phyloP scores from a whole-genome alignment of 2,329 filamentous ascomycete genomes.

The Colletotrichum lini region DNA sequence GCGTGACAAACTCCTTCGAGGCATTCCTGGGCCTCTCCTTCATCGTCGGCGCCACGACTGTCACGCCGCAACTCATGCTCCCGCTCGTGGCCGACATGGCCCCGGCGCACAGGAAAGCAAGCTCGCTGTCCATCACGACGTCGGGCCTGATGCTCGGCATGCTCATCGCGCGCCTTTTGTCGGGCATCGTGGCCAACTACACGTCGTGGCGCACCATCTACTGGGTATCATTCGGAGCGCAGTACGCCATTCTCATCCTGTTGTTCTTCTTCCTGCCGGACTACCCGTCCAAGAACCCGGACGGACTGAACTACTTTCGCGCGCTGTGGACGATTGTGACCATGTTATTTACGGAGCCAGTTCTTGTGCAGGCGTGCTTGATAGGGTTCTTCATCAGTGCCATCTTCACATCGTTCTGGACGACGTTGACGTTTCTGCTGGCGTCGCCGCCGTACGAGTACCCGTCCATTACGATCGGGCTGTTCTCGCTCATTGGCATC shows the following conservation, averaged over 20 bases:
- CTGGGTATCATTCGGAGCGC: conserved; percentile 81
- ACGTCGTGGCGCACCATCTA: conserved; percentile 84
- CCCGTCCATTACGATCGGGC: conserved; percentile 76
- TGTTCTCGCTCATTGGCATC: conserved; percentile 85
- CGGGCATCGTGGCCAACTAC: conserved; percentile 81
- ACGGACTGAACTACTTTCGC: conserved; percentile 74
- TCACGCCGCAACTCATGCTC: conserved; percentile 85
- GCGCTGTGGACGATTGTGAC: conserved; percentile 76
- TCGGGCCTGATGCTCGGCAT: conserved; percentile 83
- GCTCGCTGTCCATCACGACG: conserved; percentile 80
- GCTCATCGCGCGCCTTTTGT: conserved; percentile 81
- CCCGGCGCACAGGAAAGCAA: conserved; percentile 76
- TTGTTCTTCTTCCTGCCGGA: conserved; percentile 85
- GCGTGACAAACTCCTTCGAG: conserved; percentile 74
- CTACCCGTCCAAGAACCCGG: conserved; percentile 81
- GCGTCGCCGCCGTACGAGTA: conserved; percentile 79
- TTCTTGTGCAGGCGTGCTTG: conserved; percentile 78
- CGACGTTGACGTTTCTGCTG: conserved; percentile 84
- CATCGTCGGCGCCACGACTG: conserved; percentile 81
- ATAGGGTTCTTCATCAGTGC: conserved; percentile 73
- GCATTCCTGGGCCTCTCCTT: conserved; percentile 80
- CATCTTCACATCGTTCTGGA: conserved; percentile 69
- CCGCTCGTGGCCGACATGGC: conserved; percentile 86
- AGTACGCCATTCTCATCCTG: conserved; percentile 75
- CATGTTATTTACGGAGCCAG: conserved; percentile 75